Percentiles rank a stretch among this genome's conserved stretches.
Conservation (phyloP, 1,284 basidiomycete species). For the Trichosporon ovoides region DNA sequence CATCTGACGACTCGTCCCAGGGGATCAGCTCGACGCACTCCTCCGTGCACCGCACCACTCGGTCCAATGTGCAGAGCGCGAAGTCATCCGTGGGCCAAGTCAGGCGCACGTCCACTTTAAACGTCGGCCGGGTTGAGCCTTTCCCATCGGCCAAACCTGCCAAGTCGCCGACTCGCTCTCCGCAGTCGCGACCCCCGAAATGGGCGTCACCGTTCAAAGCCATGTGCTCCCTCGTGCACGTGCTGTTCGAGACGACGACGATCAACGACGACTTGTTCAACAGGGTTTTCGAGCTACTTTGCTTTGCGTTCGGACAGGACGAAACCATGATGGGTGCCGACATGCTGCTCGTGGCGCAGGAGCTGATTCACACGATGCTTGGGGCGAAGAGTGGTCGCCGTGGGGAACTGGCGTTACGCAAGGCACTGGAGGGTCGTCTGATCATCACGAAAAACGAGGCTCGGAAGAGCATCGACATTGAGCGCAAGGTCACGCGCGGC, state of each 20-base stretch:
- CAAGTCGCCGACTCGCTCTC: conserved; percentile 14
- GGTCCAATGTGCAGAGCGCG: neutral
- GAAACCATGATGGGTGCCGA: conserved; percentile 25
- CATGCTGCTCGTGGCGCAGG: conserved; percentile 20
- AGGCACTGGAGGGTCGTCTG: conserved; percentile 33
- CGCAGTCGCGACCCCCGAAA: neutral
- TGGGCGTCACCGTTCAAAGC: conserved; percentile 32
- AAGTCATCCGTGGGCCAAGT: neutral
- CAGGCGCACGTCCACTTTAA: conserved; percentile 12
- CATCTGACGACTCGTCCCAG: conserved; percentile 6
- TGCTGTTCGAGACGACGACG: conserved; percentile 28
- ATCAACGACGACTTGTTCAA: conserved; percentile 35
- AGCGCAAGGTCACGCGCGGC: conserved; percentile 36
- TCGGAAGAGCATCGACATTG: conserved; percentile 23
- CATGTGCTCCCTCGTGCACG: conserved; percentile 29
- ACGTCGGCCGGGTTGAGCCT: conserved; percentile 17
- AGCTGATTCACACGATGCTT: conserved; percentile 33
- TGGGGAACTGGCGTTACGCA: conserved; percentile 34
- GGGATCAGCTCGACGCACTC: conserved; percentile 11
- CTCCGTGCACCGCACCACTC: conserved; percentile 10
- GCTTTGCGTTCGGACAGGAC: conserved; percentile 37
- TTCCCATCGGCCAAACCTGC: conserved; percentile 13
- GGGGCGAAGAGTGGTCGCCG: conserved; percentile 32
- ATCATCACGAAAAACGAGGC: conserved; percentile 18
- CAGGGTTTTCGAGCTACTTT: conserved; percentile 34